phyloP scores from a whole-genome alignment of 2,329 filamentous ascomycete genomes.

The Akanthomyces uredinophilus region DNA sequence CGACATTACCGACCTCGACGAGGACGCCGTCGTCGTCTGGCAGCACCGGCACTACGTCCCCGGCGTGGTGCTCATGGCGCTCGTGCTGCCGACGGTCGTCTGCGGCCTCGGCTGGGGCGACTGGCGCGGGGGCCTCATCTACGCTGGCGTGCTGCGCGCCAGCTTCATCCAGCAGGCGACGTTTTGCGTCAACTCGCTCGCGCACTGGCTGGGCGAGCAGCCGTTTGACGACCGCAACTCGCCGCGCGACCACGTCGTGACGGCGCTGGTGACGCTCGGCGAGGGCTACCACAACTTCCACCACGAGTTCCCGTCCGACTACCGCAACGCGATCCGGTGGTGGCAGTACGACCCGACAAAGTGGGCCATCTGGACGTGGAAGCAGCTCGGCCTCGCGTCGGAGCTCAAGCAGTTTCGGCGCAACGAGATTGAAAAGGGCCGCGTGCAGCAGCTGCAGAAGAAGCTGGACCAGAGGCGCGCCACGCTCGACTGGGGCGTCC shows the following conservation, averaged over 20 bases:
- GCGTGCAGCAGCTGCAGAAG: conserved; percentile 84
- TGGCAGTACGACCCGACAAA: conserved; percentile 90
- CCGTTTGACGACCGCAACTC: conserved; percentile 92
- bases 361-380: conserved; percentile 81
- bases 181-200: conserved; percentile 88
- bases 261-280: conserved; percentile 76
- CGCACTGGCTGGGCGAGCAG: conserved; percentile 88
- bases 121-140: conserved; percentile 76
- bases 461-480: conserved; percentile 85
- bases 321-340: conserved; percentile 88
- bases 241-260: conserved; percentile 81
- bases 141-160: conserved; percentile 78
- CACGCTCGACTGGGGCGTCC: conserved; percentile 78
- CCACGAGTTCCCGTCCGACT: conserved; percentile 90
- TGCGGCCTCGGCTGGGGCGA: conserved; percentile 77
- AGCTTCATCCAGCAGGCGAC: conserved; percentile 90
- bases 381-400: conserved; percentile 76
- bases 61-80: conserved; percentile 70
- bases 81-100: conserved; percentile 69
- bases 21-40: conserved; percentile 79
- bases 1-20: conserved; percentile 83
- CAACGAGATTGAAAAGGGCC: conserved; percentile 91
- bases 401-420: conserved; percentile 86
- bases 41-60: conserved; percentile 85
- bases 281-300: conserved; percentile 96